Conservation (phyloP, 768 basidiomycete species). For the Cystofilobasidium capitatum region DNA sequence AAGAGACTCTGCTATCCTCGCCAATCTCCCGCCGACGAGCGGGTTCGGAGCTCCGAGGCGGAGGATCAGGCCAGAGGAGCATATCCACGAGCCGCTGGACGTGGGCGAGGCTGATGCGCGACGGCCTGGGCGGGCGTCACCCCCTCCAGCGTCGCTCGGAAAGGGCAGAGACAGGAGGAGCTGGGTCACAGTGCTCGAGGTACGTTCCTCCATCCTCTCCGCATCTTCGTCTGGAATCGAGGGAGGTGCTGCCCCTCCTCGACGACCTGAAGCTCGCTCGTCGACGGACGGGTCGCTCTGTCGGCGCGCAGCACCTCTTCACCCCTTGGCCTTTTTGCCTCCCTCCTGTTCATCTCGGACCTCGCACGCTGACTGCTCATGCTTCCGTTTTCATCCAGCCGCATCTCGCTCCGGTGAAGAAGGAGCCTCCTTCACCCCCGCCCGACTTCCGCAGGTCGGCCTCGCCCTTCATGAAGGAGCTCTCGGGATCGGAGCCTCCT, state of each 20-base stretch:
- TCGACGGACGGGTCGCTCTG: background rate
- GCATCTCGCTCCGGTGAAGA: background rate
- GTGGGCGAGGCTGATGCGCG: background rate
- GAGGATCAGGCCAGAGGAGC: too few species aligned
- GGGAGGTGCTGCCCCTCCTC: background rate
- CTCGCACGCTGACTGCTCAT: background rate
- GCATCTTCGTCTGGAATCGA: too few species aligned
- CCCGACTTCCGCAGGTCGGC: conserved; percentile 21
- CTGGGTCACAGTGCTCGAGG: background rate
- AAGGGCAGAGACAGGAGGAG: background rate
- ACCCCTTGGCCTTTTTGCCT: background rate
- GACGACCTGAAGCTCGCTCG: background rate
- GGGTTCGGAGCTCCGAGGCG: too few species aligned
- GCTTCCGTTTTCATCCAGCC: background rate
- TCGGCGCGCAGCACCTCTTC: background rate
- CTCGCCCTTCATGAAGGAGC: conserved; percentile 15
- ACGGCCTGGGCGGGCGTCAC: background rate
- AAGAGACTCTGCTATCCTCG: conserved; percentile 23
- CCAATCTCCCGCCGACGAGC: background rate
- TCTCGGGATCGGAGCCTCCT: background rate
- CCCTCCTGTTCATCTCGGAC: background rate
- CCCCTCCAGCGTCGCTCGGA: background rate
- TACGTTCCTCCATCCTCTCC: background rate
- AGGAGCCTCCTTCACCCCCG: background rate
- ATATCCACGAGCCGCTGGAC: too few species aligned